These are phyloP conservation scores for Dendrobium huoshanense DNA, from an alignment of 106 monocot genomes.

Conservation along the genomic window DNA sequence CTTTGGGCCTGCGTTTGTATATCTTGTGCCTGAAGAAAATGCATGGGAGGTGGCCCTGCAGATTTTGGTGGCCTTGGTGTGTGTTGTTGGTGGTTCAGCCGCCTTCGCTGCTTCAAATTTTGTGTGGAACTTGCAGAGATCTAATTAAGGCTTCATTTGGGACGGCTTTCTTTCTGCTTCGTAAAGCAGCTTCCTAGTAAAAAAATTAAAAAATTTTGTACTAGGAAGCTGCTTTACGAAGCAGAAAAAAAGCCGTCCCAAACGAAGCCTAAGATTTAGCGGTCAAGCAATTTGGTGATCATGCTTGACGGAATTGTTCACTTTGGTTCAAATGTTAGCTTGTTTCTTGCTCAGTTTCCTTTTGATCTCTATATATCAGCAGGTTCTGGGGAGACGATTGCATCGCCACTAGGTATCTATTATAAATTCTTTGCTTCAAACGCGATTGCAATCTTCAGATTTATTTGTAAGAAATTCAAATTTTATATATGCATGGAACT, in stretches of 20 bases:
- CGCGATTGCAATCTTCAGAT: not conserved
- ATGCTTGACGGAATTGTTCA: not conserved
- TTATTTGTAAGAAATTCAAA: not conserved
- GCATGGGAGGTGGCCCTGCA: conserved; percentile 63
- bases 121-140: conserved; percentile 66
- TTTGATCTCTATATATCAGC: not conserved
- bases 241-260: too few relatives aligned
- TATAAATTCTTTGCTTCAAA: not conserved
- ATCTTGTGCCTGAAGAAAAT: conserved; percentile 68
- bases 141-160: conserved; percentile 8
- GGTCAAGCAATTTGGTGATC: too few relatives aligned
- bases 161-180: too few relatives aligned
- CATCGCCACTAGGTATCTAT: not conserved
- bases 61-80: conserved; percentile 39
- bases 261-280: too few relatives aligned
- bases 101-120: conserved; percentile 85
- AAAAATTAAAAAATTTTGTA: too few relatives aligned
- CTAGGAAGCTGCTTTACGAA: too few relatives aligned
- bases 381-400: not conserved
- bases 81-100: conserved; percentile 70
- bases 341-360: not conserved
- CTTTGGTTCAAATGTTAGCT: not conserved
- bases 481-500: not conserved
- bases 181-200: too few relatives aligned
- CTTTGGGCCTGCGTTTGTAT: conserved; percentile 63